These are phyloP conservation scores for Casuarina equisetifolia DNA, from an alignment of 306 rosid genomes.

Conservation along the genomic window DNA sequence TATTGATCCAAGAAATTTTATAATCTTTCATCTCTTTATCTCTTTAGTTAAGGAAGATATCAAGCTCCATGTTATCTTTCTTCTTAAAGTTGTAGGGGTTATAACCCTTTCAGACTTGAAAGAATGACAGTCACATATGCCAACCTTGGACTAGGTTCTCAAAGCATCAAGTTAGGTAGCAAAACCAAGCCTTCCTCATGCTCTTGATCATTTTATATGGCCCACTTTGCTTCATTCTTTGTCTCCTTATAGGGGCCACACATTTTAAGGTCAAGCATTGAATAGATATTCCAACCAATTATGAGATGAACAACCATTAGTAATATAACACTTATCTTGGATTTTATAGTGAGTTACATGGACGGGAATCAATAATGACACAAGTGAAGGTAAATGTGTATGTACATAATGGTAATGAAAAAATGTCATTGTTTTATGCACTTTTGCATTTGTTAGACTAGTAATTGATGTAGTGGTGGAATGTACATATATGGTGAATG, in stretches of 20 bases:
- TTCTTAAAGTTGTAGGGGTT: constrained; percentile 9
- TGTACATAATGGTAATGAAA: constrained; percentile 71
- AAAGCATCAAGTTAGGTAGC: constrained; percentile 56
- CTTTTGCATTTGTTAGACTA: constrained; percentile 69
- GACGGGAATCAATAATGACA: constrained; percentile 37
- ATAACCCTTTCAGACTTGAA: constrained; percentile 17
- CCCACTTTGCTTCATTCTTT: constrained; percentile 71
- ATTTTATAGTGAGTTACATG: constrained; percentile 54
- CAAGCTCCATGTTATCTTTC: constrained; percentile 2
- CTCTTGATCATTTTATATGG: constrained; percentile 68
- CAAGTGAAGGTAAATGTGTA: constrained; percentile 46
- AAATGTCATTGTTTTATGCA: constrained; percentile 70
- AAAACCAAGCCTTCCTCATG: constrained; percentile 60
- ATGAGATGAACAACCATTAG: not conserved
- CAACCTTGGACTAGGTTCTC: constrained; percentile 69
- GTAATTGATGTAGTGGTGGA: constrained; percentile 62
- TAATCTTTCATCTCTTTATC: constrained; percentile 24
- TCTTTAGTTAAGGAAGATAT: constrained; percentile 21
- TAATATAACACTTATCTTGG: not conserved
- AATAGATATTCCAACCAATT: not conserved
- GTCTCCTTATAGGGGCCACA: constrained; percentile 80
- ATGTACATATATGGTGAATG: constrained; percentile 66
- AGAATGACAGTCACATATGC: constrained; percentile 83
- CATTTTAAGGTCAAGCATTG: constrained; percentile 69
- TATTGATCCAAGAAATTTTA: constrained; percentile 74